Base-by-base conservation (phyloP, 148 eudicot genomes). In the Vaccinium macrocarpon region DNA sequence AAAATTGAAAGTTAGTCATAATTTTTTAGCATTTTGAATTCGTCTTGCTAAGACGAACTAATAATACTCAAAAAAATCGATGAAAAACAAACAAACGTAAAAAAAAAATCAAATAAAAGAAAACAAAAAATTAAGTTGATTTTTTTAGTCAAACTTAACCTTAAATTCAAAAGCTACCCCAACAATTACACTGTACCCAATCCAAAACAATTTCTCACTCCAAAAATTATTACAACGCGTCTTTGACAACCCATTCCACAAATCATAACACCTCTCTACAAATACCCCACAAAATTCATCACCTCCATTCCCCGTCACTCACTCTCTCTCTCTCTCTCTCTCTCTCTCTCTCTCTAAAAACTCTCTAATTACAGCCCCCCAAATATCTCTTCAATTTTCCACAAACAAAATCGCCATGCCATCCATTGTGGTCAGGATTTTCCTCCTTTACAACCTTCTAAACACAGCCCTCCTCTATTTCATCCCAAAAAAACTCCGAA, bases 401-500 rank as follows among this genome's bases (percentile, higher is more conserved):
- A n/a, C 83, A 79, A 56, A 66, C 25, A 78, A 66, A 61, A 62
- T 59, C 2, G 49, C 79, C 86, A 90, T 90, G 90, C 68, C 92
- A 72, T 19, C 85, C 81, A 80, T 86, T 32, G 23, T 85, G 8
- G 83, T 75, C 51, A 85, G 85, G 59, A 86, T 81, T 57, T 87
- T 87, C 70, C 38, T 78, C 12, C 42, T 87, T 1, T 82, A 82
- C 87, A 79, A 87, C 84, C 87, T 87, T 82, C 56, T 89, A 0
- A 86, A 86, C 80, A 12, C 85, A 38, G 8, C 84, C 73, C 81
- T 90, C 51, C 86, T 85, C 50, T 85, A 48, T 78, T 74, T 89
- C 38, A 85, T 87, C 2, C 90, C 91, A 72, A 87, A 87, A 32
- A 87, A 89, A 64, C 77, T 87, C 18, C 84, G 85, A 42, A 19